phyloP scores from a whole-genome alignment of 305 asterid genomes.

The Andrographis paniculata region DNA sequence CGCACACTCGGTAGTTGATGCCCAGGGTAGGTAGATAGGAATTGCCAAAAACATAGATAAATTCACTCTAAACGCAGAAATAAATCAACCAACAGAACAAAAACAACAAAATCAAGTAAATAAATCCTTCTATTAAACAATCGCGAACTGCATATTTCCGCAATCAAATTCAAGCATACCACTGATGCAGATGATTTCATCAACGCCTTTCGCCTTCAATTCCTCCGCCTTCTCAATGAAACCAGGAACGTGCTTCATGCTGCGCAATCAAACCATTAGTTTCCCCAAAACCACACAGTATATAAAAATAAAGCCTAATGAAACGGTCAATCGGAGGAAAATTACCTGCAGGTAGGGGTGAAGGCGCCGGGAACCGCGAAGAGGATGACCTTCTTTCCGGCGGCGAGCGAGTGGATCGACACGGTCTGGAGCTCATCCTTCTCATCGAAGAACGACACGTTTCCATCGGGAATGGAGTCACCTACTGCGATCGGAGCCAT shows the following conservation, averaged over 20 bases:
- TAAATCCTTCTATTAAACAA: no score
- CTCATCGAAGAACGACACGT: slow-evolving; percentile 60
- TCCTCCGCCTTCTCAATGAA: slow-evolving; percentile 76
- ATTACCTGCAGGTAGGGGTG: slow-evolving; percentile 92
- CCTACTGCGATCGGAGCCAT: slow-evolving; percentile 77
- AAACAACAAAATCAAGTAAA: no score
- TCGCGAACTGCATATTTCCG: neutral
- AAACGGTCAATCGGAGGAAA: neutral
- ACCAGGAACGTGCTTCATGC: slow-evolving; percentile 88
- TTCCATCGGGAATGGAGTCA: slow-evolving; percentile 69
- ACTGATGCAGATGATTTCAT: slow-evolving; percentile 60
- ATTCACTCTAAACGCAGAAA: no score
- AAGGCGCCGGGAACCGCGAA: slow-evolving; percentile 94
- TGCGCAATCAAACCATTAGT: slow-evolving; percentile 14
- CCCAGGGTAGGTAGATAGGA: no score
- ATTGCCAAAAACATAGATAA: no score
- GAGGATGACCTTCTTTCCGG: slow-evolving; percentile 67
- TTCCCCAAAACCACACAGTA: no score
- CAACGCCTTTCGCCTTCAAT: slow-evolving; percentile 73
- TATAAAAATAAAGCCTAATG: neutral
- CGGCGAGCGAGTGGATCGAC: slow-evolving; percentile 65
- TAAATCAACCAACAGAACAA: no score
- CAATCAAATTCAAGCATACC: slow-evolving; percentile 24
- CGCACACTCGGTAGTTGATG: no score
- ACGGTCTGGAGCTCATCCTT: slow-evolving; percentile 63